Conservation (phyloP, 441 rosid species). For the Euphorbia schlechtendalii region DNA sequence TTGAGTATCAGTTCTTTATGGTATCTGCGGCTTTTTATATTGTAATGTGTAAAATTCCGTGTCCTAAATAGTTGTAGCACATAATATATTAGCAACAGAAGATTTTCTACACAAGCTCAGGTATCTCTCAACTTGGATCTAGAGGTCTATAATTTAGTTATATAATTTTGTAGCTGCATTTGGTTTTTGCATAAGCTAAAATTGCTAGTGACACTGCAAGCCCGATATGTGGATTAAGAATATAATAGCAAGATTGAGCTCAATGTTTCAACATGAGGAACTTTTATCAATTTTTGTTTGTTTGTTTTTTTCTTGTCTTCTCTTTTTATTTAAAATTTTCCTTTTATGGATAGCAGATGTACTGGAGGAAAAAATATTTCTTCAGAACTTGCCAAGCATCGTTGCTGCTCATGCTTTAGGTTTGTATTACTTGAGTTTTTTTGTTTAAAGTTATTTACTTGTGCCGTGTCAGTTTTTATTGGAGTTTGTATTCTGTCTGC, state of each 20-base stretch:
- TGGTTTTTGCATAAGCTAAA: neutral
- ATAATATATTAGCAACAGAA: neutral
- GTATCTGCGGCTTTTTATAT: no score
- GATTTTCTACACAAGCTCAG: neutral
- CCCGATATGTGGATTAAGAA: neutral
- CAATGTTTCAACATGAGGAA: neutral
- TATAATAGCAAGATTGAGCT: neutral
- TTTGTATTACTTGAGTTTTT: constrained; percentile 20
- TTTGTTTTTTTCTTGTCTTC: neutral
- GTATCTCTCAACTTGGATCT: neutral
- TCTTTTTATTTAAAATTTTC: neutral
- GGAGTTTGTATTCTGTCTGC: neutral
- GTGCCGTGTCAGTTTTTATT: neutral
- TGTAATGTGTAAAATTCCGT: no score
- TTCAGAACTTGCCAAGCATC: constrained; percentile 92
- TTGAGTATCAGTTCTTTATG: constrained; percentile 8
- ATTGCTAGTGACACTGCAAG: neutral
- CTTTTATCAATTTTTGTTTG: neutral
- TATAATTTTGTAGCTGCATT: neutral
- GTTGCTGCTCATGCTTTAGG: constrained; percentile 85
- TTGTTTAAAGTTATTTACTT: constrained; percentile 1
- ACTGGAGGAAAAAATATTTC: constrained; percentile 92
- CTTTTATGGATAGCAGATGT: constrained; percentile 45
- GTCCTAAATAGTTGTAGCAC: constrained; percentile 4
- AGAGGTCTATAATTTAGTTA: neutral